These are phyloP conservation scores for Antarctomyces pellizariae DNA, from an alignment of 495 filamentous ascomycete genomes.

Conservation along the genomic window DNA sequence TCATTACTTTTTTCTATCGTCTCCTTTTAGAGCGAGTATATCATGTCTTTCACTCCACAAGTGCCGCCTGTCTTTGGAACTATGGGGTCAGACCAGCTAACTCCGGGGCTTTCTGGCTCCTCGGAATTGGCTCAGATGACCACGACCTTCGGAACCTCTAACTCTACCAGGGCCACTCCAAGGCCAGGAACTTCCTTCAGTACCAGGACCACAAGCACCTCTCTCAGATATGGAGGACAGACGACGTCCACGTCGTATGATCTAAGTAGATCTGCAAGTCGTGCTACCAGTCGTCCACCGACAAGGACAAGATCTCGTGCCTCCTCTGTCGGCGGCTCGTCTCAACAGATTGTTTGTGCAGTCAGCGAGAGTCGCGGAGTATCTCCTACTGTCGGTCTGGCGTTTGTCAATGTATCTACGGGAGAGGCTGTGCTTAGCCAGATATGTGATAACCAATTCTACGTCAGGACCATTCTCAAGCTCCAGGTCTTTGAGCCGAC, in stretches of 20 bases:
- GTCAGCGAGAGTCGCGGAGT: constrained; percentile 71
- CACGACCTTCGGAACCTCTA: too few species aligned
- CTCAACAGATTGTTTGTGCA: constrained; percentile 70
- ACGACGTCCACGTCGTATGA: constrained; percentile 8
- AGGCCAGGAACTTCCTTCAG: constrained; percentile 16
- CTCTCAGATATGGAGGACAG: constrained; percentile 8
- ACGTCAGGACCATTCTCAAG: constrained; percentile 64
- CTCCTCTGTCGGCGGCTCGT: constrained; percentile 30
- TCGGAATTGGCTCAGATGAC: too few species aligned
- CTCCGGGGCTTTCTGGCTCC: too few species aligned
- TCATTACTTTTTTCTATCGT: too few species aligned
- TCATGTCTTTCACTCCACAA: too few species aligned
- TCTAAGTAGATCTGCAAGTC: constrained; percentile 1
- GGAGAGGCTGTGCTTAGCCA: constrained; percentile 68
- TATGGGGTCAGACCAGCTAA: too few species aligned
- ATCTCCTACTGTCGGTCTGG: constrained; percentile 69
- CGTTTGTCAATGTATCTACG: constrained; percentile 68
- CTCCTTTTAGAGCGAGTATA: too few species aligned
- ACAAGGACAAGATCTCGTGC: constrained; percentile 38
- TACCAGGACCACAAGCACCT: constrained; percentile 14
- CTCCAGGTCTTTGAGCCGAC: constrained; percentile 55
- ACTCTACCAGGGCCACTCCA: constrained; percentile 8
- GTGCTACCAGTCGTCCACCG: constrained; percentile 14
- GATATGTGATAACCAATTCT: constrained; percentile 75
- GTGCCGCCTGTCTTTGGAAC: too few species aligned